Percentiles rank a stretch among this genome's conserved stretches.
These are phyloP conservation scores for Penicillium olsonii DNA, from an alignment of 2,329 filamentous ascomycete species.

Conservation along the genomic window DNA sequence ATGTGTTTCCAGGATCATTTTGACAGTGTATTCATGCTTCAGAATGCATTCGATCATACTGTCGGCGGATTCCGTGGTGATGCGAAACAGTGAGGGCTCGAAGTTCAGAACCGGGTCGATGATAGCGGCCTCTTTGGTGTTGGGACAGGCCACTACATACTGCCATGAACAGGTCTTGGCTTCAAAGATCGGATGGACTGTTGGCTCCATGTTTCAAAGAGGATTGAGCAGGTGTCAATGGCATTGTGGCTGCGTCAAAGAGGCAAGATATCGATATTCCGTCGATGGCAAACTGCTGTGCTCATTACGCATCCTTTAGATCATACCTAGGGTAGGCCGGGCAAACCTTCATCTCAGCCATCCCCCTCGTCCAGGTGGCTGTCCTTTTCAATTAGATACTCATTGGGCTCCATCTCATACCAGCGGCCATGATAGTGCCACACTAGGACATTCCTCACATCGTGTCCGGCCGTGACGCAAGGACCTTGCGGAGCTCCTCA, in stretches of 20 bases:
- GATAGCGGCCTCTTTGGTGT: constrained; percentile 51
- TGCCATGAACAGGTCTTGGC: constrained; percentile 57
- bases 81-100: constrained; percentile 40
- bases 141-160: constrained; percentile 58
- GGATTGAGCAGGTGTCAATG: not conserved
- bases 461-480: no score
- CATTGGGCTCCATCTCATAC: no score
- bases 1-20: constrained; percentile 61
- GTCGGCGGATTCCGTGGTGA: constrained; percentile 56
- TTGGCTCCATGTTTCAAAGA: constrained; percentile 30
- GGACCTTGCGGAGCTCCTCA: no score
- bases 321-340: no score
- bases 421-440: no score
- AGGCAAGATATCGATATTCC: not conserved
- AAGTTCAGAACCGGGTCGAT: constrained; percentile 64
- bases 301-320: constrained; percentile 15
- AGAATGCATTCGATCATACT: constrained; percentile 46
- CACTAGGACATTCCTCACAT: no score
- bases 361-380: no score
- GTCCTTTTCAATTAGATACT: no score
- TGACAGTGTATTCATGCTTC: constrained; percentile 49
- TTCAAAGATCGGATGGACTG: constrained; percentile 45
- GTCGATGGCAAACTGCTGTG: not conserved
- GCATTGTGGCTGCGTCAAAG: not conserved
- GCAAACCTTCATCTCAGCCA: no score